phyloP scores from a whole-genome alignment of 345 rosid genomes.

The Eucalyptus urophylla region DNA sequence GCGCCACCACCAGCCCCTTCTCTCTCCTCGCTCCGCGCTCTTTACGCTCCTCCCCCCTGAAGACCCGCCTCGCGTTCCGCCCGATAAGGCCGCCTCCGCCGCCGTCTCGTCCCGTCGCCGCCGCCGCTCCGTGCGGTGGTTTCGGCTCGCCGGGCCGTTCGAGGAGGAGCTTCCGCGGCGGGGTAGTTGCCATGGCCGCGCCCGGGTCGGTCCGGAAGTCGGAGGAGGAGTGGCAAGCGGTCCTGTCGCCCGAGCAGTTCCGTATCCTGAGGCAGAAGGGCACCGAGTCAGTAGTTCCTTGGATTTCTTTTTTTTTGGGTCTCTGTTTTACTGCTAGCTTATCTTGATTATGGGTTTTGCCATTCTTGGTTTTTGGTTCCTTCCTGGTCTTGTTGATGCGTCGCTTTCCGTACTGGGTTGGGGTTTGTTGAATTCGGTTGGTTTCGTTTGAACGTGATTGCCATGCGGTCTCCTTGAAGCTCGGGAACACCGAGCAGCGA shows the following conservation, averaged over 20 bases:
- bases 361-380: neutral
- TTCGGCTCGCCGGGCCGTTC: neutral
- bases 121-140: slow-evolving; percentile 1
- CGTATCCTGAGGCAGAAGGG: slow-evolving; percentile 75
- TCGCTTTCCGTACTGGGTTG: neutral
- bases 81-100: neutral
- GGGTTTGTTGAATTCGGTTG: neutral
- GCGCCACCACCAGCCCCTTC: neutral
- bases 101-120: neutral
- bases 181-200: slow-evolving; percentile 46
- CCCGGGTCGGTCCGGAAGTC: slow-evolving; percentile 56
- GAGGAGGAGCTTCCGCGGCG: slow-evolving; percentile 31
- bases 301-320: too few relatives aligned
- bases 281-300: slow-evolving; percentile 44
- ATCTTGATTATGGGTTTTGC: neutral
- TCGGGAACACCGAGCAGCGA: too few relatives aligned
- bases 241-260: slow-evolving; percentile 81
- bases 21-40: neutral
- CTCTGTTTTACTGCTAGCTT: neutral
- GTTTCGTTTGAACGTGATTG: neutral
- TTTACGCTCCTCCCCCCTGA: neutral
- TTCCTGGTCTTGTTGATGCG: neutral
- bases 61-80: neutral
- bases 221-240: slow-evolving; percentile 86
- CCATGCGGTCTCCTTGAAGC: too few relatives aligned